Conservation (phyloP, 202 grass and related monocot genomes). For the Panicum hallii region DNA sequence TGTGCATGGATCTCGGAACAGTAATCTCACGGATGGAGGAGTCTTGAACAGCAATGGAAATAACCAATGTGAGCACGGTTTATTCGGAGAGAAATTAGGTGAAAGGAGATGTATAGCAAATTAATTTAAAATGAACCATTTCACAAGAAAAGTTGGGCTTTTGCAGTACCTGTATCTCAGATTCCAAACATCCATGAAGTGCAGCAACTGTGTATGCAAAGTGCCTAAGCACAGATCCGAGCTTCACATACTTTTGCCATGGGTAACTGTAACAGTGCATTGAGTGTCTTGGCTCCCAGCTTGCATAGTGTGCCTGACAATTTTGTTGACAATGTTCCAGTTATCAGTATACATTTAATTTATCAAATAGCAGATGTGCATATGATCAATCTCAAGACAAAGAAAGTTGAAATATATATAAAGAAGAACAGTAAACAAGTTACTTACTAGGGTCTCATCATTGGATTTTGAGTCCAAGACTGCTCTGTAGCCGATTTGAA, state of each 20-base stretch:
- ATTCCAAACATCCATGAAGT: conserved; percentile 93
- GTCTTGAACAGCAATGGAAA: conserved; percentile 54
- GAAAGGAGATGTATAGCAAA: not conserved
- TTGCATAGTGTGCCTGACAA: conserved; percentile 84
- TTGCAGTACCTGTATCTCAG: conserved; percentile 85
- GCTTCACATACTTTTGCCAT: conserved; percentile 95
- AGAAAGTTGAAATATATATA: not conserved
- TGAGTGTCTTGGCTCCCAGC: conserved; percentile 96
- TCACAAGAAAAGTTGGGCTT: conserved; percentile 1
- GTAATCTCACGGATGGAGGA: conserved; percentile 61
- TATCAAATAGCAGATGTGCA: not conserved
- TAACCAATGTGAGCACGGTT: conserved; percentile 31
- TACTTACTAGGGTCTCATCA: conserved; percentile 84
- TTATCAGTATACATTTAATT: conserved; percentile 32
- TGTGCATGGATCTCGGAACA: conserved; percentile 81
- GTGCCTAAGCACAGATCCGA: conserved; percentile 80
- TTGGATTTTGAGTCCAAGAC: conserved; percentile 94
- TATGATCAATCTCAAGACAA: conserved; percentile 1
- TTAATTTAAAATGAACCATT: conserved; percentile 14
- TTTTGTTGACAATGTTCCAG: conserved; percentile 29
- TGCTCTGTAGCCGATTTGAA: conserved; percentile 65
- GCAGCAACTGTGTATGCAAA: conserved; percentile 89
- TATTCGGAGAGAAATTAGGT: conserved; percentile 16
- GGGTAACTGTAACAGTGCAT: conserved; percentile 90
- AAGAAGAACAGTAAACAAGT: not conserved